Base-by-base conservation (phyloP, 2,329 filamentous ascomycete genomes). In the Alternaria sp. region DNA sequence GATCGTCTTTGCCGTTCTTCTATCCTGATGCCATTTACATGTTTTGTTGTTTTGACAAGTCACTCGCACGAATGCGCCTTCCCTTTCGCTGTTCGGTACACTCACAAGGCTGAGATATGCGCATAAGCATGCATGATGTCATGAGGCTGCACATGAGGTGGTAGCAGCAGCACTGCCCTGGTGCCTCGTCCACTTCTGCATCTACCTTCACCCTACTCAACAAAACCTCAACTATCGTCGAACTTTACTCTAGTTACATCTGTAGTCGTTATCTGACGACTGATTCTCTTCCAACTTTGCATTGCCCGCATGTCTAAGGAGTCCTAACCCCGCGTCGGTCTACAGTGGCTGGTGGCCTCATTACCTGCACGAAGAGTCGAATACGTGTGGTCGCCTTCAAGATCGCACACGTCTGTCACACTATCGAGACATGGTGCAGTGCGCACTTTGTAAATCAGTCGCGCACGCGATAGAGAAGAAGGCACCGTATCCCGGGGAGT, bases 1-100 rank as follows among this genome's bases (percentile, higher is more conserved):
- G n/a, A n/a, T n/a, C n/a, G n/a, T n/a, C n/a, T n/a, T n/a, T n/a
- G 8, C 9, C 45, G 23, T 18, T 28, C 10, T 7, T 11, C 21
- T 15, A 10, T 28, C 1, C 10, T 10, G 0, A 28, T 10, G 23
- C 18, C 0, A 1, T 12, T 2, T 1, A 10, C 0, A 6, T 11
- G 3, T 26, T 25, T 7, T 15, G n/a, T n/a, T n/a, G n/a, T 25
- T 25, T 18, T 41, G 2, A 41, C 8, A 41, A 18, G n/a, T 6
- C 8, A 6, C 9, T 18, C 37, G 18, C 8, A 2, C 2, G n/a
- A 3, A 5, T 18, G 4, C 5, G 1, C n/a, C 33, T 41, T 18
- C 37, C 1, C 0, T 41, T 41, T 11, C 8, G n/a, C 18, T 18
- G 37, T 18, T 41, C n/a, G 4, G 8, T 41, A 18, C 2, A 18